Percentiles rank a stretch among this genome's conserved stretches.
phyloP scores from a whole-genome alignment of 208 protist species.

The Phytomonas francai region DNA sequence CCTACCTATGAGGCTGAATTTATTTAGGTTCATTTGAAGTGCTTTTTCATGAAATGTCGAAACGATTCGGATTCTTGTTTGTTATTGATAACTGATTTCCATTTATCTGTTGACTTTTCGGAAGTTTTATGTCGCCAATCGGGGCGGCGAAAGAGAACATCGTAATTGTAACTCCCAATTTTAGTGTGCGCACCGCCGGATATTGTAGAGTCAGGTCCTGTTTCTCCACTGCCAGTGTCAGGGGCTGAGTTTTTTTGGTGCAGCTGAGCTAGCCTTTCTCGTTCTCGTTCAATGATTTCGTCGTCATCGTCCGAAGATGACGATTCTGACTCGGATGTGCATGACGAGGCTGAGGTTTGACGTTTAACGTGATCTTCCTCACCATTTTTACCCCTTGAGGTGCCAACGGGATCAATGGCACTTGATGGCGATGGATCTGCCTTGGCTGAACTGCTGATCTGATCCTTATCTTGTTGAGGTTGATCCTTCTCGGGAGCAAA shows the following conservation, averaged over 20 bases:
- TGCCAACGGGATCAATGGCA: not conserved
- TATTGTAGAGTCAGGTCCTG: not conserved
- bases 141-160: slow-evolving; percentile 56
- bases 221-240: slow-evolving; percentile 1
- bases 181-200: slow-evolving; percentile 13
- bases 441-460: not conserved
- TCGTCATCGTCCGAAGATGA: slow-evolving; percentile 26
- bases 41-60: slow-evolving; percentile 56
- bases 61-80: slow-evolving; percentile 36
- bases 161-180: slow-evolving; percentile 35
- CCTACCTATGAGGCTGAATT: not conserved
- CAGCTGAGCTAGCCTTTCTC: slow-evolving; percentile 36
- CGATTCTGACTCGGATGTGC: slow-evolving; percentile 16
- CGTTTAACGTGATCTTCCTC: slow-evolving; percentile 1
- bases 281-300: slow-evolving; percentile 40
- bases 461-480: not conserved
- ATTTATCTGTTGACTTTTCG: slow-evolving; percentile 33
- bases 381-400: no score
- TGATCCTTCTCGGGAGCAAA: not conserved
- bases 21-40: slow-evolving; percentile 38
- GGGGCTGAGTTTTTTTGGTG: slow-evolving; percentile 13
- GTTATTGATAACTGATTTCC: slow-evolving; percentile 45
- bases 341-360: slow-evolving; percentile 12
- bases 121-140: slow-evolving; percentile 26
- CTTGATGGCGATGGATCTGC: not conserved